Base-by-base conservation (phyloP, 164 flowering plant species). In the Cinnamomum micranthum region DNA sequence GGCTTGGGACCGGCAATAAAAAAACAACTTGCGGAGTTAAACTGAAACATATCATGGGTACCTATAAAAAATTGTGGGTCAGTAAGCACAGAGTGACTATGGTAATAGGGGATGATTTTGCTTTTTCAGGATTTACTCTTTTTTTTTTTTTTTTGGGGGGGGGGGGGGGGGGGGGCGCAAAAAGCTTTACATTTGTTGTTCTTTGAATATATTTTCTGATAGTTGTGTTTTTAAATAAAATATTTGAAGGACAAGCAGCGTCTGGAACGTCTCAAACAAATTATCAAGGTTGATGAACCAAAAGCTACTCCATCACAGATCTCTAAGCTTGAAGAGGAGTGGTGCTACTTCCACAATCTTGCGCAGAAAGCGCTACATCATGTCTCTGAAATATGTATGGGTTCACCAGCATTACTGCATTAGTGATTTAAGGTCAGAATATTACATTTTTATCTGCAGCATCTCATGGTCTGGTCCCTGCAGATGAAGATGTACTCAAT, bases 291-390 rank as follows among this genome's bases (percentile, higher is more conserved):
- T 74, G 47, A 86, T 77, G 88, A 82, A 73, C 76, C 74, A 19
- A 81, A 82, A 73, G 76, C 74, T 72, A 51, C 80, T 3, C 62
- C 77, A 64, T 64, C 35, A 4, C 50, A 77, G 72, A 71, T 84
- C 14, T 80, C 87, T 15, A 82, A 82, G 80, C 80, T 86, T 81
- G 98, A 95, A 86, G 92, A 90, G 85, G 92, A 91, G 69, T 95
- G 98, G 99, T 91, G 98, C 77, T 83, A 83, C 58, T 86, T 84
- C 79, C 98, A 93, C 84, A 78, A 92, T 80, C 94, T 93, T 80
- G 84, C 88, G 82, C 94, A 79, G 76, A 84, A 93, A 41, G 87
- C 99, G 5, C 84, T 95, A 23, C 83, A 87, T 62, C 86, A 86
- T 74, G 86, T 93, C 69, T 83, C 88, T 69, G 94, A 88, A 77